These are phyloP conservation scores for Ceratocystis huliohia DNA, from an alignment of 2,329 filamentous ascomycete species.

Conservation along the genomic window DNA sequence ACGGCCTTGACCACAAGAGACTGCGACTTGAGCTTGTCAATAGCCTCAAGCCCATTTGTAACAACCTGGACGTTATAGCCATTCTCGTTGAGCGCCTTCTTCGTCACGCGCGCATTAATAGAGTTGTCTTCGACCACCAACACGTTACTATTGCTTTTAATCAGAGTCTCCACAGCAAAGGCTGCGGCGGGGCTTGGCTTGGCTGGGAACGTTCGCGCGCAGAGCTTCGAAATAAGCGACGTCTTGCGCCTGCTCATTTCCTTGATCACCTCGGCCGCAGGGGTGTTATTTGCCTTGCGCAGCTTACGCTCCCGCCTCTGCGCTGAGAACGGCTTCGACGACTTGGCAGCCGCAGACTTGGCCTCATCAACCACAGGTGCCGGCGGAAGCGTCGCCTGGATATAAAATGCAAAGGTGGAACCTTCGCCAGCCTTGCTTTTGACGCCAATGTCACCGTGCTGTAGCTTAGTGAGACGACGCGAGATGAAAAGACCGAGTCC, in stretches of 20 bases:
- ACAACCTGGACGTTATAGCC: conserved; percentile 42
- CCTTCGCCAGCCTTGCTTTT: conserved; percentile 55
- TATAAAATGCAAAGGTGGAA: conserved; percentile 63
- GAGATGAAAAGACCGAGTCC: conserved; percentile 71
- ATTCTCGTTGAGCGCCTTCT: conserved; percentile 37
- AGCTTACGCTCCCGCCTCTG: not conserved
- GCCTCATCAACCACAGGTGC: conserved; percentile 31
- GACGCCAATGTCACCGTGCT: conserved; percentile 69
- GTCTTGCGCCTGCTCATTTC: not conserved
- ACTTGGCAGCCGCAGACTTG: not conserved
- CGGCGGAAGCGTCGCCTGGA: conserved; percentile 42
- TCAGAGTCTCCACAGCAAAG: conserved; percentile 8
- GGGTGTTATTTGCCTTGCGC: not conserved
- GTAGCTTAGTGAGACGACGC: conserved; percentile 63
- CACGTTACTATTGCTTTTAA: conserved; percentile 29
- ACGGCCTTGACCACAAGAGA: conserved; percentile 8
- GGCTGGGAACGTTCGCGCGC: not conserved
- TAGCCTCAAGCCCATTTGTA: conserved; percentile 44
- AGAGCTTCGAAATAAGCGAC: conserved; percentile 2
- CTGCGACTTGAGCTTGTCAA: conserved; percentile 33
- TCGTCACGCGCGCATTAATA: conserved; percentile 46
- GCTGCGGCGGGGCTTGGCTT: not conserved
- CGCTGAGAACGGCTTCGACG: not conserved
- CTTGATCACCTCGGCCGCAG: not conserved
- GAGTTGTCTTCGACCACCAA: conserved; percentile 50